Evolutionary conservation across 208 protist genomes (phyloP).

Genomic region (Acanthamoeba culbertsoni): DNA sequence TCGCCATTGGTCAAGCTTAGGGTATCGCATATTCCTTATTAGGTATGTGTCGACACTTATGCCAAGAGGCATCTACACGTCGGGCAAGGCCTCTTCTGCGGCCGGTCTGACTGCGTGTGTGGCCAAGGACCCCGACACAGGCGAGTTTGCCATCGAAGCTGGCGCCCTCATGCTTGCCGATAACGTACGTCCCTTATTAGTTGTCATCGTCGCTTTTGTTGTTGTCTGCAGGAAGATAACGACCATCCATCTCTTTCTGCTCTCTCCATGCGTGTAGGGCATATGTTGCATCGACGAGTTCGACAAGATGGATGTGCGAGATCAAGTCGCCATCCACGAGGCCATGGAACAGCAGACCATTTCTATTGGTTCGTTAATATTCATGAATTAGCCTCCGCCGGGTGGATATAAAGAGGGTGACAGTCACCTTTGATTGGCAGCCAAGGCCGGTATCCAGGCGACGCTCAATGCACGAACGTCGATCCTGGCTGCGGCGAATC

Average conservation of each 20-base stretch:
- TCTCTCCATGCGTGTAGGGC: conserved; percentile 78
- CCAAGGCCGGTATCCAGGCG: conserved; percentile 93
- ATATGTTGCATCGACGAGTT: conserved; percentile 99
- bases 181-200: conserved; percentile 79
- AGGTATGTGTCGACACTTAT: conserved; percentile 90
- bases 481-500: conserved; percentile 98
- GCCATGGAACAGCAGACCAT: conserved; percentile 99
- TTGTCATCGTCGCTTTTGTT: not conserved
- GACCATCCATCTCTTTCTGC: not conserved
- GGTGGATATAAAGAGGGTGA: not conserved
- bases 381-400: too few relatives aligned
- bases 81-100: conserved; percentile 95
- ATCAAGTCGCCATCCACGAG: conserved; percentile 99
- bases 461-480: conserved; percentile 99
- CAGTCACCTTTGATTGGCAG: not conserved
- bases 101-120: conserved; percentile 96
- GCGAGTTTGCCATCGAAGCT: conserved; percentile 99
- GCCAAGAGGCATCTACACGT: conserved; percentile 97
- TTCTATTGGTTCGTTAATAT: conserved; percentile 75
- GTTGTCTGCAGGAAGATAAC: not conserved
- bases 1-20: not conserved
- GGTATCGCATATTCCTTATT: not conserved
- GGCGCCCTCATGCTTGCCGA: conserved; percentile 99
- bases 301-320: conserved; percentile 99
- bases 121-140: conserved; percentile 96